phyloP scores from a whole-genome alignment of 2,329 filamentous ascomycete genomes.

The Penicillium griseofulvum region DNA sequence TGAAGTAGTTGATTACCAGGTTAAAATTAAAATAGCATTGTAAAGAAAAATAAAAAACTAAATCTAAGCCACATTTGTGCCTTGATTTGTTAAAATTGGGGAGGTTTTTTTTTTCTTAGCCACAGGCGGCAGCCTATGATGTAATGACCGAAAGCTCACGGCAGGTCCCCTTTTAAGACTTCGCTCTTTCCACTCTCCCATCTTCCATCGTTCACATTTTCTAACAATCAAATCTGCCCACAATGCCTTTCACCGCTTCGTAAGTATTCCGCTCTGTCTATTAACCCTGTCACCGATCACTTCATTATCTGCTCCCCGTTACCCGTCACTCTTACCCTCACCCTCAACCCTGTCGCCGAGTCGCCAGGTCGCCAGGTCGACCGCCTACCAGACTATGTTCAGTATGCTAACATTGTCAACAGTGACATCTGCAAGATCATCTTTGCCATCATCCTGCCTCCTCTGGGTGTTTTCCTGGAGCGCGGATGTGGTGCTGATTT shows the following conservation, averaged over 20 bases:
- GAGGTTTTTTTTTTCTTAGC: background rate
- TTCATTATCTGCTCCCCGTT: too few relatives aligned
- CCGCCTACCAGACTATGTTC: background rate
- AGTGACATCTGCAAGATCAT: slow-evolving; percentile 80
- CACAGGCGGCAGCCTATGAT: slow-evolving; percentile 29
- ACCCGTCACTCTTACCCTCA: too few relatives aligned
- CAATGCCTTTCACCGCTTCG: slow-evolving; percentile 53
- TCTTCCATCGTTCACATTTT: background rate
- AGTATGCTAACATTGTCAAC: slow-evolving; percentile 9
- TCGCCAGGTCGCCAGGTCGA: background rate
- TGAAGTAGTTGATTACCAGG: background rate
- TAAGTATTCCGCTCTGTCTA: slow-evolving; percentile 33
- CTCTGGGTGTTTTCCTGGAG: slow-evolving; percentile 92
- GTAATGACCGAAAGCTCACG: slow-evolving; percentile 47
- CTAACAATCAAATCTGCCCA: slow-evolving; percentile 26
- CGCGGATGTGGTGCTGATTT: slow-evolving; percentile 82
- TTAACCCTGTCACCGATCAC: background rate
- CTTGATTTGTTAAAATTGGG: background rate
- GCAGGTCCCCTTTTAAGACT: slow-evolving; percentile 51
- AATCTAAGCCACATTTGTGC: slow-evolving; percentile 1
- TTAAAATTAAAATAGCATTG: background rate
- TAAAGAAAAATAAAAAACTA: background rate
- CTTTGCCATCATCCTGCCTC: slow-evolving; percentile 84
- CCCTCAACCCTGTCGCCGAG: background rate
- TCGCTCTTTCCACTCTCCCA: slow-evolving; percentile 9